phyloP scores from a whole-genome alignment of 2,329 filamentous ascomycete species.

The Ophiostoma quercus region DNA sequence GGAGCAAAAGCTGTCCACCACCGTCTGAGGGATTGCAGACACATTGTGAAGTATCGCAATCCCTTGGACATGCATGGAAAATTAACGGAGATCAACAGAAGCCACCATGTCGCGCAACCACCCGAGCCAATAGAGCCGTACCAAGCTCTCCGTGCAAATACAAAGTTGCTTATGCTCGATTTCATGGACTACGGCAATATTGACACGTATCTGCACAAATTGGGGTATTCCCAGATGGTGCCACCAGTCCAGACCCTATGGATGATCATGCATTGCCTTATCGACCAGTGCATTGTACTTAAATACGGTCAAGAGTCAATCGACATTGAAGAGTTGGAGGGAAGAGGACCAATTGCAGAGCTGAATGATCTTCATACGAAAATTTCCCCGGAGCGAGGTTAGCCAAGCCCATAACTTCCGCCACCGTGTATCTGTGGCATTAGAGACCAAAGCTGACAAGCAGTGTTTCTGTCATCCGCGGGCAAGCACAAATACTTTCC shows the following conservation, averaged over 20 bases:
- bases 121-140: neutral
- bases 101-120: neutral
- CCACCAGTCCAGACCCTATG: neutral
- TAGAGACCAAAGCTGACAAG: neutral
- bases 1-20: neutral
- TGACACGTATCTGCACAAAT: neutral
- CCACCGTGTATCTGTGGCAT: no score
- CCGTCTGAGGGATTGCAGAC: neutral
- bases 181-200: slow-evolving; percentile 11
- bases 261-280: slow-evolving; percentile 12
- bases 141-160: neutral
- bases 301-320: neutral
- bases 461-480: slow-evolving; percentile 1
- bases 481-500: slow-evolving; percentile 17
- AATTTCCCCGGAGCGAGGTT: slow-evolving; percentile 23
- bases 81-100: neutral
- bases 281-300: slow-evolving; percentile 12
- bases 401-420: neutral
- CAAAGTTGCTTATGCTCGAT: neutral
- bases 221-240: neutral
- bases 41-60: neutral
- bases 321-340: neutral
- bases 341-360: neutral
- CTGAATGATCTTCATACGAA: slow-evolving; percentile 21
- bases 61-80: neutral